Conservation (phyloP, 306 rosid species). For the Vigna unguiculata region DNA sequence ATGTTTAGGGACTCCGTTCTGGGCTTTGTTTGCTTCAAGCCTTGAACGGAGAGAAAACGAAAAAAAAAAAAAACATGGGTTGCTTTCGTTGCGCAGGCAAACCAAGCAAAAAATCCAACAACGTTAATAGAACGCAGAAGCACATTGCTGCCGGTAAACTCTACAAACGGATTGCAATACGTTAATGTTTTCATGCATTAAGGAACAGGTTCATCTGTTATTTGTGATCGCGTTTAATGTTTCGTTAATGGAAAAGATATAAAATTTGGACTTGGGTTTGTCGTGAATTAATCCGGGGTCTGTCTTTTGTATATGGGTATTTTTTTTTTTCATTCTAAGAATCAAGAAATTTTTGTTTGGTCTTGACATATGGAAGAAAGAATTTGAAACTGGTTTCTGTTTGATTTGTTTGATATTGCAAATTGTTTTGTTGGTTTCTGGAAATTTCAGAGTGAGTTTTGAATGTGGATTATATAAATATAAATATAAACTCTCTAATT, state of each 20-base stretch:
- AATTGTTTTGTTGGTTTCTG: slow-evolving; percentile 5
- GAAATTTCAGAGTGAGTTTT: slow-evolving; percentile 6
- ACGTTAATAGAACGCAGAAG: slow-evolving; percentile 37
- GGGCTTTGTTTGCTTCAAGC: slow-evolving; percentile 38
- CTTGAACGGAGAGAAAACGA: slow-evolving; percentile 35
- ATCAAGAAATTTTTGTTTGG: not conserved
- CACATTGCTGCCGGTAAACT: slow-evolving; percentile 52
- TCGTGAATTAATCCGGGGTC: slow-evolving; percentile 35
- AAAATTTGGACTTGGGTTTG: slow-evolving; percentile 33
- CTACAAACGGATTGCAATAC: slow-evolving; percentile 5
- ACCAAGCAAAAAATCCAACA: slow-evolving; percentile 50
- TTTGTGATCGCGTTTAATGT: slow-evolving; percentile 16
- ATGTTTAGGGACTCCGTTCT: slow-evolving; percentile 29
- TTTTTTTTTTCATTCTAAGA: slow-evolving; percentile 9
- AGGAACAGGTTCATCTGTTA: not conserved
- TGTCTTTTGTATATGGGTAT: not conserved
- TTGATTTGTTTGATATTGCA: not conserved
- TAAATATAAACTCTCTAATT: not conserved
- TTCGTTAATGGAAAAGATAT: not conserved
- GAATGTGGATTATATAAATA: not conserved
- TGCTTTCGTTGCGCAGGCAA: slow-evolving; percentile 68
- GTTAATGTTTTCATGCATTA: slow-evolving; percentile 21
- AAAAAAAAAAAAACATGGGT: slow-evolving; percentile 71
- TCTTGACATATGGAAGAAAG: slow-evolving; percentile 22
- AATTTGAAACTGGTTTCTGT: slow-evolving; percentile 19